A percentile compares a stretch with the other conserved stretches of the same genome.
These are phyloP conservation scores for Pestalotiopsis sp. DNA, from an alignment of 2,329 filamentous ascomycete species.

Conservation along the genomic window DNA sequence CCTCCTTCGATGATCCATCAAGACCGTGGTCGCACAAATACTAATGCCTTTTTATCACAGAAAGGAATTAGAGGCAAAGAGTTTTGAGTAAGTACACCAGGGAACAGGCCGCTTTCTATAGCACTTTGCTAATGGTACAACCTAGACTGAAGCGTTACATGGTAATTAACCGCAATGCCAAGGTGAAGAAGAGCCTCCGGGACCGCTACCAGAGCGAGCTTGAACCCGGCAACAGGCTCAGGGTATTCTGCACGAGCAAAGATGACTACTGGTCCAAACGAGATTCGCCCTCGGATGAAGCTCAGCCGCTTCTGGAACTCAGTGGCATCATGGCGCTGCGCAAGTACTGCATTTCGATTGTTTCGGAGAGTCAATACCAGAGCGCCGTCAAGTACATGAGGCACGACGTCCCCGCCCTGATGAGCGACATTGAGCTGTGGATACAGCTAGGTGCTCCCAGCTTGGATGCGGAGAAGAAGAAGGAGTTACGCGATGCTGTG, in stretches of 20 bases:
- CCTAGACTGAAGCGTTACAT: conserved; percentile 31
- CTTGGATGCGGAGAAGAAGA: conserved; percentile 36
- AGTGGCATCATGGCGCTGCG: conserved; percentile 45
- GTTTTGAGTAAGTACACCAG: not conserved
- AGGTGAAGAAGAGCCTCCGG: conserved; percentile 30
- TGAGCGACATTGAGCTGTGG: conserved; percentile 45
- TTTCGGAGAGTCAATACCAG: conserved; percentile 42
- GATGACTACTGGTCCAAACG: conserved; percentile 41
- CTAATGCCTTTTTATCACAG: not conserved
- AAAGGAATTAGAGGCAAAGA: not conserved
- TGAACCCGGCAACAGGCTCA: conserved; percentile 21
- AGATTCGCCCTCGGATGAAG: conserved; percentile 18
- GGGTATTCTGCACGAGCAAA: conserved; percentile 49
- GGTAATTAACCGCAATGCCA: conserved; percentile 38
- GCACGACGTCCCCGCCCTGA: conserved; percentile 40
- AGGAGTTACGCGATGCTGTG: conserved; percentile 32
- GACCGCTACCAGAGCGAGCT: conserved; percentile 29
- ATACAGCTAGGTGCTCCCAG: conserved; percentile 42
- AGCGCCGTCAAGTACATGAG: conserved; percentile 38
- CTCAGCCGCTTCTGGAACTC: conserved; percentile 35
- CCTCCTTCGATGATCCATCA: conserved; percentile 7
- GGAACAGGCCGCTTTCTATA: not conserved
- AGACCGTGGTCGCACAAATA: not conserved
- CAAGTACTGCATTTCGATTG: conserved; percentile 45
- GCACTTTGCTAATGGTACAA: not conserved